Evolutionary conservation across 108 stramenopile species (phyloP), one percentile per base, ranked within the genome.

Genomic region (Skeletonema menzelii): DNA sequence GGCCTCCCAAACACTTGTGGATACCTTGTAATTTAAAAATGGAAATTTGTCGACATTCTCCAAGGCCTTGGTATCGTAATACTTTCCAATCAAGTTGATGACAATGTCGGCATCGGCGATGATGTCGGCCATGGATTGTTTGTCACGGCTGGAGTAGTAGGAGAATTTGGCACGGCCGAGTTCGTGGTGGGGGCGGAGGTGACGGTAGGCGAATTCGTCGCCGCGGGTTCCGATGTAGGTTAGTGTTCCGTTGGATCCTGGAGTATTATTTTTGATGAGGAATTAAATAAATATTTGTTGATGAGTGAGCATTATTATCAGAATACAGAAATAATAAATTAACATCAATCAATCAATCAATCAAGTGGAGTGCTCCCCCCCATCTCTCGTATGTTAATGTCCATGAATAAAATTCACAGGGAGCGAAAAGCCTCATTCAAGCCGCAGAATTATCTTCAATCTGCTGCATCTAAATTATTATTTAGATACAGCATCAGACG

Each of bases 31-130:
- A 37, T 85, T 84, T 42, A 92, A 53, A 67, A 83, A 93, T 3
- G 92, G 91, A 70, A 95, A 94, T 62, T 82, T 86, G 62, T 80
- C 61, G n/a, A 75, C 91, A 64, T 93, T 80, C 35, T 86, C 71
- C 7, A 95, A 79, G 40, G 88, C 85, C 65, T 86, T 91, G 22
- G 96, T 92, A 61, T 96, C 94, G 67, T 97, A 95, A 67, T 91
- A 75, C 76, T 99, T 99, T 12, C 97, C 97, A 70, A 98, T 91
- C 17, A 97, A 57, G 84, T 98, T 99, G 59, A 99, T 86, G 13
- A 98, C 98, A 56, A 96, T 59, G 61, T 98, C 97, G 40, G 93
- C 88, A 75, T 94, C 91, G 27, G 88, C 90, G 38, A 97, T 97
- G 17, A 91, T 88, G 57, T 95, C 82, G 24, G 72, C 76, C 83